These are phyloP conservation scores for Ilex aquifolium DNA, from an alignment of 257 asterid genomes.

Conservation along the genomic window DNA sequence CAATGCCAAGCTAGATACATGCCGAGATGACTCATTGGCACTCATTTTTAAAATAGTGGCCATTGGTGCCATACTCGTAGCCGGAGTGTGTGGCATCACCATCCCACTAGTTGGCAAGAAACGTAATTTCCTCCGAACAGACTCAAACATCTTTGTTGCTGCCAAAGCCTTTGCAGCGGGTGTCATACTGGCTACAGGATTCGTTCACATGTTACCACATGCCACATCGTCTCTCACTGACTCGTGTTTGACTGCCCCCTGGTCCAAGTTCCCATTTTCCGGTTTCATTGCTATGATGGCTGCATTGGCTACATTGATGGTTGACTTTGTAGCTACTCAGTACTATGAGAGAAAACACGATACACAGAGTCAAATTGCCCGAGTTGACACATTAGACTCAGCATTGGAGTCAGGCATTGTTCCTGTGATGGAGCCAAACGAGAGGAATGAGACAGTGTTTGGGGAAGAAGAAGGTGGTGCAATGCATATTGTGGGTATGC, in stretches of 20 bases:
- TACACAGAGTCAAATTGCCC: conserved; percentile 30
- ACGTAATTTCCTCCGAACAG: conserved; percentile 64
- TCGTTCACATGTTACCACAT: conserved; percentile 93
- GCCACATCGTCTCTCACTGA: conserved; percentile 58
- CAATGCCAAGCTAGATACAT: conserved; percentile 33
- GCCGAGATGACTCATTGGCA: conserved; percentile 59
- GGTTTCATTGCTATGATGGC: conserved; percentile 97
- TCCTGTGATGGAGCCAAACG: conserved; percentile 33
- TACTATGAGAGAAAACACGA: conserved; percentile 83
- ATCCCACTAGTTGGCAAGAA: conserved; percentile 75
- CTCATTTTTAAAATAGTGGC: conserved; percentile 68
- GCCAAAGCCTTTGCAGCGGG: conserved; percentile 97
- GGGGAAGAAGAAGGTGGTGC: conserved; percentile 87
- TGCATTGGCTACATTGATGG: conserved; percentile 73
- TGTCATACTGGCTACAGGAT: conserved; percentile 95
- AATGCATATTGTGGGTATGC: conserved; percentile 91
- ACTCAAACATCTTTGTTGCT: conserved; percentile 70
- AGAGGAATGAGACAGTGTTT: conserved; percentile 36
- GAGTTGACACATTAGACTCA: conserved; percentile 31
- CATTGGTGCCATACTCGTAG: conserved; percentile 59
- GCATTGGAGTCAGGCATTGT: conserved; percentile 52
- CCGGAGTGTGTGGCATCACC: conserved; percentile 79
- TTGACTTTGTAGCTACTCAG: conserved; percentile 86
- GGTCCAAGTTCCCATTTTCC: conserved; percentile 85
- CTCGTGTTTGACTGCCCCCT: conserved; percentile 71